phyloP scores from a whole-genome alignment of 2,329 filamentous ascomycete genomes.

The Rhynchosporium graminicola region DNA sequence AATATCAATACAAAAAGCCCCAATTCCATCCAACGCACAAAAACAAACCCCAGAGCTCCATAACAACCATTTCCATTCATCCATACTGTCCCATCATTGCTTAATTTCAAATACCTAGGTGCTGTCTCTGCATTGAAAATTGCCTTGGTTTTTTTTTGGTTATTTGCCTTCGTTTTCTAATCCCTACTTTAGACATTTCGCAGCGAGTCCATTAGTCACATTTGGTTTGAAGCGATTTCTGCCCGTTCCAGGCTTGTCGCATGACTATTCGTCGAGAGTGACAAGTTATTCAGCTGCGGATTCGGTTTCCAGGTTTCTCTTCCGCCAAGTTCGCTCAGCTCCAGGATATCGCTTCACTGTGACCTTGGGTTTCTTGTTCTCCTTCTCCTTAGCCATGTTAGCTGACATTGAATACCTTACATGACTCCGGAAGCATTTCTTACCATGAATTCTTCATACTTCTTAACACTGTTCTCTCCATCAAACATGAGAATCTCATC shows the following conservation, averaged over 20 bases:
- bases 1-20: not conserved
- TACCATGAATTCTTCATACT: slow-evolving; percentile 5
- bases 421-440: not conserved
- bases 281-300: not conserved
- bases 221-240: no score
- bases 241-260: no score
- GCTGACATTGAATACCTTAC: not conserved
- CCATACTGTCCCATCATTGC: not conserved
- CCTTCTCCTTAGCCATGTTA: slow-evolving; percentile 1
- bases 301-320: no score
- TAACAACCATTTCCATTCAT: not conserved
- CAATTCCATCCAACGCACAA: not conserved
- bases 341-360: not conserved
- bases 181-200: no score
- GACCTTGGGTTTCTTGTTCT: slow-evolving; percentile 10
- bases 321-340: not conserved
- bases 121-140: no score
- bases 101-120: no score
- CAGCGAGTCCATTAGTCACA: no score
- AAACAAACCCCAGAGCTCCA: not conserved
- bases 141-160: no score
- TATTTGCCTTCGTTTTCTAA: no score
- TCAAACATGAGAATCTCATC: slow-evolving; percentile 12
- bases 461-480: not conserved
- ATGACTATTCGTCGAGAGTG: no score